Evolutionary conservation across 1,139 yeast genomes (phyloP).

Genomic region (Hyphopichia burtonii): DNA sequence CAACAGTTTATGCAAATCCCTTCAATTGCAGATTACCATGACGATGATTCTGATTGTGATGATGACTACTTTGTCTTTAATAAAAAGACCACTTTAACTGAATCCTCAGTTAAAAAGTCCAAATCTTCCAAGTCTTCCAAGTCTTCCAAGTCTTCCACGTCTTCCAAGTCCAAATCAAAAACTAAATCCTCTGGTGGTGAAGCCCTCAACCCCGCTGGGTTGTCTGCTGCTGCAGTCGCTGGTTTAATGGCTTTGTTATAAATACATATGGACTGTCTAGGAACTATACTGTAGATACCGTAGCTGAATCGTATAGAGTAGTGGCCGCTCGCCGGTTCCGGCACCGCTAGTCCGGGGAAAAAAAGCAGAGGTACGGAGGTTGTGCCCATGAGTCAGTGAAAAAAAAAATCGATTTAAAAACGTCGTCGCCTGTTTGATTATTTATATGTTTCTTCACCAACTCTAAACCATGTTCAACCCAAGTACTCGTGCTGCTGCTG

Average conservation of each 20-base stretch:
- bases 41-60: not conserved
- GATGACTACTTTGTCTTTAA: too few species aligned
- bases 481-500: not conserved
- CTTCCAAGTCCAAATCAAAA: conserved; percentile 7
- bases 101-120: not conserved
- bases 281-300: too few species aligned
- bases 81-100: not conserved
- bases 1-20: not conserved
- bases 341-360: not conserved
- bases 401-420: not conserved
- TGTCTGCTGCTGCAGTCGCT: conserved; percentile 13
- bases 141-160: not conserved
- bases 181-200: conserved; percentile 10
- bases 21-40: conserved; percentile 1
- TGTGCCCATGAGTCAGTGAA: not conserved
- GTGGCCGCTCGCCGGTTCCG: too few species aligned
- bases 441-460: not conserved
- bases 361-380: too few species aligned
- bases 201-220: conserved; percentile 13
- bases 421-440: not conserved
- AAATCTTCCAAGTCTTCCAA: not conserved
- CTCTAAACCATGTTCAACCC: not conserved
- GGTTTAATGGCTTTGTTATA: conserved; percentile 15
- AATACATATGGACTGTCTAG: not conserved
- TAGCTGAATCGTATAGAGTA: too few species aligned